A percentile compares a stretch with the other conserved stretches of the same genome.
phyloP scores from a whole-genome alignment of 1,139 yeast species.

The Zhuliangozyma parablackwelliae region DNA sequence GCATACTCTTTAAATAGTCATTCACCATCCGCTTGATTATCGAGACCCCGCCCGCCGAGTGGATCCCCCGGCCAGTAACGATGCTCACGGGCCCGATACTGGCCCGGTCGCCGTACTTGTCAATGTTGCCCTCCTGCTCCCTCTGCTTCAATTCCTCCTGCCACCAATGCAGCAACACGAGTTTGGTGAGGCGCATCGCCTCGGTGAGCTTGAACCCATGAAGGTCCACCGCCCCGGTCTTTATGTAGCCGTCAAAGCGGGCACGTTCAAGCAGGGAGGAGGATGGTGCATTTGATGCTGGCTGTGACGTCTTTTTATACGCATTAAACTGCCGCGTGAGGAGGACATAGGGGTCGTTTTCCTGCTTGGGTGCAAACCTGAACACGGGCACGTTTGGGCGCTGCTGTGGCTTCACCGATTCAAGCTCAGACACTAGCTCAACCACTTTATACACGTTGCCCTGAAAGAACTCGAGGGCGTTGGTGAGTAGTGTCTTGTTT shows the following conservation, averaged over 20 bases:
- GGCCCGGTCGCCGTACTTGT: slow-evolving; percentile 25
- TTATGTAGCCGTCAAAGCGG: slow-evolving; percentile 4
- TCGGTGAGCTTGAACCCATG: slow-evolving; percentile 45
- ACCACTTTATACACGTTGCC: slow-evolving; percentile 35
- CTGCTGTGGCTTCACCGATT: not conserved
- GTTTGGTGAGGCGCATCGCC: slow-evolving; percentile 34
- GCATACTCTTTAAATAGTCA: slow-evolving; percentile 25
- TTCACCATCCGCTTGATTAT: slow-evolving; percentile 38
- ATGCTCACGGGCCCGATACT: slow-evolving; percentile 35
- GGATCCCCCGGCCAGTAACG: slow-evolving; percentile 62
- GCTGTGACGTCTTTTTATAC: not conserved
- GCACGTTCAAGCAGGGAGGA: not conserved
- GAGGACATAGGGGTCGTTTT: slow-evolving; percentile 2
- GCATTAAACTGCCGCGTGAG: slow-evolving; percentile 3
- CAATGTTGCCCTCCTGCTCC: slow-evolving; percentile 32
- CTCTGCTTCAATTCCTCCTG: slow-evolving; percentile 37
- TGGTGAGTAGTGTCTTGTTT: slow-evolving; percentile 27
- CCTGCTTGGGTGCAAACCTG: not conserved
- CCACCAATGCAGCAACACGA: slow-evolving; percentile 53
- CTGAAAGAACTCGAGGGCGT: slow-evolving; percentile 33
- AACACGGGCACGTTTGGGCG: not conserved
- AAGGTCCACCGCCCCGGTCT: slow-evolving; percentile 39
- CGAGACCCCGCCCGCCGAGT: slow-evolving; percentile 50
- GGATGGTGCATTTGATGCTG: not conserved
- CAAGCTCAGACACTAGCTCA: slow-evolving; percentile 15